phyloP scores from a whole-genome alignment of 345 rosid genomes.

The Iberis pinnata region DNA sequence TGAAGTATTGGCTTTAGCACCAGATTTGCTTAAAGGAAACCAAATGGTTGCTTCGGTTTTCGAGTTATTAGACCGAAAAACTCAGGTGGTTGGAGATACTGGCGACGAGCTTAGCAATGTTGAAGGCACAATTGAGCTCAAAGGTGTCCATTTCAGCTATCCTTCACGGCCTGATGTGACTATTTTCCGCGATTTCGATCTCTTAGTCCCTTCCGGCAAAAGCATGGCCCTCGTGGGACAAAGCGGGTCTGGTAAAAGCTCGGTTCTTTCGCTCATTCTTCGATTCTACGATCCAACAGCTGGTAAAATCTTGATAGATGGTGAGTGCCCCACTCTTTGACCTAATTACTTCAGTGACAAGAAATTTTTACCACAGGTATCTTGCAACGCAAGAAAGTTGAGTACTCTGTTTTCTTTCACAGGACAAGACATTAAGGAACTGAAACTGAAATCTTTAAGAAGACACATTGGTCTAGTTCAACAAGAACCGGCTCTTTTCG shows the following conservation, averaged over 20 bases:
- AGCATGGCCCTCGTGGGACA: conserved; percentile 92
- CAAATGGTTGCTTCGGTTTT: conserved; percentile 89
- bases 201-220: conserved; percentile 54
- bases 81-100: conserved; percentile 50
- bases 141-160: conserved; percentile 61
- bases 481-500: conserved; percentile 91
- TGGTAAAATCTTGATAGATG: conserved; percentile 73
- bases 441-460: conserved; percentile 59
- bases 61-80: conserved; percentile 68
- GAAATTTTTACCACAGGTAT: neutral
- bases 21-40: conserved; percentile 84
- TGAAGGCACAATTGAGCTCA: conserved; percentile 62
- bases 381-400: conserved; percentile 3
- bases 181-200: conserved; percentile 63
- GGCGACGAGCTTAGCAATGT: conserved; percentile 62
- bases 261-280: conserved; percentile 73
- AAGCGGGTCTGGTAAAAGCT: conserved; percentile 93
- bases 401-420: neutral
- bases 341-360: neutral
- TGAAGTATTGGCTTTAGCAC: conserved; percentile 78
- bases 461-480: conserved; percentile 79
- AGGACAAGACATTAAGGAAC: conserved; percentile 64
- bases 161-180: conserved; percentile 77
- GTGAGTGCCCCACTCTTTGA: conserved; percentile 33
- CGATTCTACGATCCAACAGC: conserved; percentile 77